phyloP scores from a whole-genome alignment of 2,329 filamentous ascomycete genomes.

The Pseudogymnoascus sp. region DNA sequence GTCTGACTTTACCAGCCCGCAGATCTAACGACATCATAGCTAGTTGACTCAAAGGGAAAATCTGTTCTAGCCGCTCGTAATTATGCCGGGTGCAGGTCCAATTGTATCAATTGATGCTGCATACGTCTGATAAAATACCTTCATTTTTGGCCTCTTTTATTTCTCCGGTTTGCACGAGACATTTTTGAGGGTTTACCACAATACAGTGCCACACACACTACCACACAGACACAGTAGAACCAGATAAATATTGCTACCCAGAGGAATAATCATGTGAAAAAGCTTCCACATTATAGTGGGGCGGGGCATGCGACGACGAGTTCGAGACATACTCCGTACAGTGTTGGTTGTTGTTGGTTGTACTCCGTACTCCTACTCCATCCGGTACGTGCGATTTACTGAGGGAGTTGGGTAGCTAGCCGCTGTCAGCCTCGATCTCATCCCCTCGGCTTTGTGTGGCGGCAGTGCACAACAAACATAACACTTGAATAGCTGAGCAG shows the following conservation, averaged over 20 bases:
- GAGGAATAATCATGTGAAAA: constrained; percentile 6
- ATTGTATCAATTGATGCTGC: neutral
- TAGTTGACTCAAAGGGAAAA: neutral
- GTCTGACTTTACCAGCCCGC: neutral
- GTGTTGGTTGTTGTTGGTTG: neutral
- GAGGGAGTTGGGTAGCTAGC: neutral
- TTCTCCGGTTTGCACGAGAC: constrained; percentile 1
- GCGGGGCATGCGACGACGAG: constrained; percentile 2
- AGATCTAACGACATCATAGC: constrained; percentile 4
- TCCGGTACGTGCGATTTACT: neutral
- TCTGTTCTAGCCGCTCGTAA: neutral
- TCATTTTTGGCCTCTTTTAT: neutral
- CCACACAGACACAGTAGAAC: neutral
- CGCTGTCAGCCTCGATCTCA: constrained; percentile 6
- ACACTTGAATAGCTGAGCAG: neutral
- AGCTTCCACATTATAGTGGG: constrained; percentile 2
- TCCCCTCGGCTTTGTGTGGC: neutral
- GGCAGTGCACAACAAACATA: neutral
- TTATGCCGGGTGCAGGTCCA: neutral
- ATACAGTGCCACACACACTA: neutral
- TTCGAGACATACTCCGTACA: neutral
- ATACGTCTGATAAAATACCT: neutral
- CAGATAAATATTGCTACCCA: neutral
- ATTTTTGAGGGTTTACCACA: constrained; percentile 1
- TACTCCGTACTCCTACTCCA: neutral